Evolutionary conservation across 257 asterid genomes (phyloP).

Genomic region (Marsdenia floribunda): DNA sequence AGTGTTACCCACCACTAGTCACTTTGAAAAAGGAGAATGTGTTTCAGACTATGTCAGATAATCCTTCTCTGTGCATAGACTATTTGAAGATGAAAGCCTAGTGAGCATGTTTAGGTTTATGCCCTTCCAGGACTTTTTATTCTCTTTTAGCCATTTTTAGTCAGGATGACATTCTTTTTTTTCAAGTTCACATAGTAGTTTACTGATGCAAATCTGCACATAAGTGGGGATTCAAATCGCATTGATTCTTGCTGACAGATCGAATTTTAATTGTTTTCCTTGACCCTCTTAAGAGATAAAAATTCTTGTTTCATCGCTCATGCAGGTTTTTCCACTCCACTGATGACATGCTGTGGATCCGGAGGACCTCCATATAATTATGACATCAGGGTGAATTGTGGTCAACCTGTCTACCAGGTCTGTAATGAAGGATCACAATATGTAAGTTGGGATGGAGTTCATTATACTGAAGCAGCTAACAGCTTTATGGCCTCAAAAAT

Average conservation of each 20-base stretch:
- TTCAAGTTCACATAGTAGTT: neutral
- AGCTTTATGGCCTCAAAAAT: slow-evolving; percentile 37
- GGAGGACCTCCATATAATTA: slow-evolving; percentile 91
- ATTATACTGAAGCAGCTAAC: slow-evolving; percentile 33
- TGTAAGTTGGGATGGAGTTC: slow-evolving; percentile 34
- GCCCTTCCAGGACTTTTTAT: neutral
- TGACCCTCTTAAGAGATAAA: neutral
- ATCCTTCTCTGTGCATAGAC: neutral
- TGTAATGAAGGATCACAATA: slow-evolving; percentile 24
- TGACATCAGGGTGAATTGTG: slow-evolving; percentile 43
- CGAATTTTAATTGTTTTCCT: neutral
- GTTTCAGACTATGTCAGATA: neutral
- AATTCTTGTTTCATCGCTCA: neutral
- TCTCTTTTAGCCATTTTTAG: neutral
- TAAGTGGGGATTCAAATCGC: neutral
- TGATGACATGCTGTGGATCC: slow-evolving; percentile 83
- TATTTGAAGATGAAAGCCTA: neutral
- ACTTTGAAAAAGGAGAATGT: neutral
- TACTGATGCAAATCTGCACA: neutral
- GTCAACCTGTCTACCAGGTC: slow-evolving; percentile 52
- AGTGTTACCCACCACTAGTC: neutral
- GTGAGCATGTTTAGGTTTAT: neutral
- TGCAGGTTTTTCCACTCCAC: slow-evolving; percentile 57
- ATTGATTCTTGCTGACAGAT: neutral
- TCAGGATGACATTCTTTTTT: neutral